Evolutionary conservation across 2,329 filamentous ascomycete species (phyloP).

Genomic region (Fusarium piperis): DNA sequence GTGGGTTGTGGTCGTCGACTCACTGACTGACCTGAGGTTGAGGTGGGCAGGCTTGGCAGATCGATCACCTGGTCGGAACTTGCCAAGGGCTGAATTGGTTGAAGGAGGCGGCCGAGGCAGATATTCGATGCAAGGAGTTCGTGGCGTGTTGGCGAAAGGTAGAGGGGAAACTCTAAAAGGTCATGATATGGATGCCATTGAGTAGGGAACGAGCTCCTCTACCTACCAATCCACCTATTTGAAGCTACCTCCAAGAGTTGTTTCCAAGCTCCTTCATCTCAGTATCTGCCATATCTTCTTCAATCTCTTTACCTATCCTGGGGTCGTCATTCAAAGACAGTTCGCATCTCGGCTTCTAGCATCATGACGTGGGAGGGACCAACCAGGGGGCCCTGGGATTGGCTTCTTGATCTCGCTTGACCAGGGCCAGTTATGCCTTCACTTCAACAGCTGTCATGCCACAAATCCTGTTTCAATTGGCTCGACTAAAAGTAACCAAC

Average conservation of each 20-base stretch:
- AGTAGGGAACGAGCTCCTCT: neutral
- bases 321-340: neutral
- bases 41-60: neutral
- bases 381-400: neutral
- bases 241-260: neutral
- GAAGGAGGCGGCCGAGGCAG: neutral
- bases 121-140: neutral
- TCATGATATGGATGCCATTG: neutral
- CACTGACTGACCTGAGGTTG: constrained; percentile 10
- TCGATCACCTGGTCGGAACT: constrained; percentile 2
- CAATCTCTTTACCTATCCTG: neutral
- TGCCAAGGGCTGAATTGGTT: constrained; percentile 1
- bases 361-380: neutral
- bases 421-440: neutral
- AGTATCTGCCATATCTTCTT: neutral
- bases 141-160: neutral
- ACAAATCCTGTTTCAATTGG: neutral
- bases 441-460: neutral
- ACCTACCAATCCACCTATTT: neutral
- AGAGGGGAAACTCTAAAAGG: neutral
- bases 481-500: neutral
- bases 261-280: neutral
- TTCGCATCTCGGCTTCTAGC: neutral
- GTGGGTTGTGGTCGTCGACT: neutral
- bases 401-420: neutral